phyloP scores from a whole-genome alignment of 1,284 basidiomycete genomes.

The Cutaneotrichosporon sp. region DNA sequence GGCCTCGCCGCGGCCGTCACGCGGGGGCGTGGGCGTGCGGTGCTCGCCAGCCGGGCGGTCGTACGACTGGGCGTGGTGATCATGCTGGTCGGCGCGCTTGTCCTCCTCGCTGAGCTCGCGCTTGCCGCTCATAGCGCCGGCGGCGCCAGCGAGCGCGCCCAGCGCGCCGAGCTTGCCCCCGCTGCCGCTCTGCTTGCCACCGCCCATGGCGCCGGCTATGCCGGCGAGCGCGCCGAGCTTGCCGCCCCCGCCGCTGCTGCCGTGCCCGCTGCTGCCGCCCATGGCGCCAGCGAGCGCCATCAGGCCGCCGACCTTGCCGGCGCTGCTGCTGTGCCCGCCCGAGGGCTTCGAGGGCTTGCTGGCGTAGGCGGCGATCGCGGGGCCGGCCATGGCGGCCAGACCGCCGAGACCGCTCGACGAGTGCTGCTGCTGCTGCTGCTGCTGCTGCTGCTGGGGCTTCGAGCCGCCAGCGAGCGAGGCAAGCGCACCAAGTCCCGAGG shows the following conservation, averaged over 20 bases:
- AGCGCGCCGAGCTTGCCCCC: neutral
- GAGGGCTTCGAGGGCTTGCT: neutral
- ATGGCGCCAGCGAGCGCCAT: neutral
- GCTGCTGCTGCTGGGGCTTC: neutral
- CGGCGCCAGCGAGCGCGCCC: neutral
- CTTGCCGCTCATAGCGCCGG: neutral
- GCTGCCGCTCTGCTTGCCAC: neutral
- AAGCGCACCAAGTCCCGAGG: neutral
- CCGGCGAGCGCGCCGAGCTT: neutral
- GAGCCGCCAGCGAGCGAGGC: neutral
- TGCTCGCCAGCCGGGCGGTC: neutral
- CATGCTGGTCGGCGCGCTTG: neutral
- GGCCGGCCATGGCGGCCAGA: neutral
- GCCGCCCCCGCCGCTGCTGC: neutral
- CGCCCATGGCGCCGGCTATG: neutral
- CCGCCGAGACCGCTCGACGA: neutral
- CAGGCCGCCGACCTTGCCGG: neutral
- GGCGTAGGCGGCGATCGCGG: neutral
- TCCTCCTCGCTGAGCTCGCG: neutral
- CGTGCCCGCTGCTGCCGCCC: neutral
- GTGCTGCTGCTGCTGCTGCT: neutral
- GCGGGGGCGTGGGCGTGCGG: neutral
- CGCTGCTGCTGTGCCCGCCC: neutral
- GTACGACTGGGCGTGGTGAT: neutral
- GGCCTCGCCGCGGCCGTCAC: neutral